A percentile compares a stretch with the other conserved stretches of the same genome.
phyloP scores from a whole-genome alignment of 1,284 basidiomycete species.

The Pseudozyma sp. region DNA sequence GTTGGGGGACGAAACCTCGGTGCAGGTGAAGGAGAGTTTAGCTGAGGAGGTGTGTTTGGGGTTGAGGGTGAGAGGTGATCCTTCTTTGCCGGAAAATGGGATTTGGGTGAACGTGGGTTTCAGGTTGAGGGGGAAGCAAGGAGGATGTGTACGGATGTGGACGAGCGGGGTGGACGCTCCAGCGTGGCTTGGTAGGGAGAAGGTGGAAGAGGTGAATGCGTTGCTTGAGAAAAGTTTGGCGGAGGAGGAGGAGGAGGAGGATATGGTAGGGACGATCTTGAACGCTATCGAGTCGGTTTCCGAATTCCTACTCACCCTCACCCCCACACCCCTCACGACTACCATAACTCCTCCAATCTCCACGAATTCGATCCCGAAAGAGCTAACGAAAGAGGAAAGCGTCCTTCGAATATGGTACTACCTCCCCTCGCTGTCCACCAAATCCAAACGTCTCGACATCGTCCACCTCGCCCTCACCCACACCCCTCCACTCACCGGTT shows the following conservation, averaged over 20 bases:
- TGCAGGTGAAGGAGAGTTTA: slow-evolving; percentile 27
- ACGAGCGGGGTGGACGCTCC: slow-evolving; percentile 25
- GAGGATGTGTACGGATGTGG: slow-evolving; percentile 18
- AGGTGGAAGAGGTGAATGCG: slow-evolving; percentile 24
- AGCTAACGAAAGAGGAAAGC: too few species aligned
- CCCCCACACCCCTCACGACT: not conserved
- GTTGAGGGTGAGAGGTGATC: slow-evolving; percentile 24
- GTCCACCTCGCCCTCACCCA: slow-evolving; percentile 29
- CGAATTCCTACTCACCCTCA: slow-evolving; percentile 21
- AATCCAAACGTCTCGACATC: slow-evolving; percentile 53
- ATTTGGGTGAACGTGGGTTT: slow-evolving; percentile 32
- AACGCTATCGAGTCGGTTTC: slow-evolving; percentile 21
- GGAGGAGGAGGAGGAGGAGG: slow-evolving; percentile 18
- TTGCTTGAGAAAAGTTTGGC: not conserved
- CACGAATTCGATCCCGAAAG: not conserved
- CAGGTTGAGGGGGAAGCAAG: slow-evolving; percentile 7
- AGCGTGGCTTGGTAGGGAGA: slow-evolving; percentile 22
- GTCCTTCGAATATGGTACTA: slow-evolving; percentile 56
- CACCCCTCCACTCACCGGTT: slow-evolving; percentile 45
- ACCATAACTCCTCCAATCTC: not conserved
- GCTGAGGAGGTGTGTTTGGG: slow-evolving; percentile 26
- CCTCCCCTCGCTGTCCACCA: slow-evolving; percentile 51
- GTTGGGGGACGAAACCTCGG: slow-evolving; percentile 14
- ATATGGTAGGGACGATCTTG: slow-evolving; percentile 10
- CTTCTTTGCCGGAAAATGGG: not conserved